Percentiles rank a stretch among this genome's conserved stretches.
phyloP scores from a whole-genome alignment of 2,329 filamentous ascomycete species.

The Aspergillus quadrilineatus region DNA sequence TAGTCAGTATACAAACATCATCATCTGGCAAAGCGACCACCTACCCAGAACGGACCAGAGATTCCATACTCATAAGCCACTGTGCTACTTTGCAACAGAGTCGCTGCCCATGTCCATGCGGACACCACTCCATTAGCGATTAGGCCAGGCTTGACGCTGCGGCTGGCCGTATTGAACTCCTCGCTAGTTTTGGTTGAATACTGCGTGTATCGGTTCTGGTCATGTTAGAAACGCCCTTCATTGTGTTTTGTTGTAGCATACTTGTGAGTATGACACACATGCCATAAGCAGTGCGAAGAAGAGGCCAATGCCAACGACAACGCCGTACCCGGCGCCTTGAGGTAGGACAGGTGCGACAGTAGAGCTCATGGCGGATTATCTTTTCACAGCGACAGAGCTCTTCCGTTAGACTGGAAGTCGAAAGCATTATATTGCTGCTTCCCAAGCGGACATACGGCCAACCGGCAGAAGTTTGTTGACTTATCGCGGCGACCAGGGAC shows the following conservation, averaged over 20 bases:
- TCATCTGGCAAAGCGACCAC: not conserved
- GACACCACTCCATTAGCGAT: constrained; percentile 50
- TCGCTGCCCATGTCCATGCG: constrained; percentile 53
- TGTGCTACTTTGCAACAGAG: constrained; percentile 43
- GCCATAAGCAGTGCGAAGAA: constrained; percentile 7
- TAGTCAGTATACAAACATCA: not conserved
- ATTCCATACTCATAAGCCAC: constrained; percentile 46
- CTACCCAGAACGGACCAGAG: constrained; percentile 41
- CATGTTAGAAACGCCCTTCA: too few species aligned
- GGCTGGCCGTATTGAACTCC: constrained; percentile 51
- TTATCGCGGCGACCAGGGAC: too few species aligned
- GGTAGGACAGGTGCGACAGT: not conserved
- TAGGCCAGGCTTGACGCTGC: constrained; percentile 39
- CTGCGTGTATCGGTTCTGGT: constrained; percentile 39
- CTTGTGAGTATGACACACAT: not conserved
- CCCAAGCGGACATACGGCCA: too few species aligned
- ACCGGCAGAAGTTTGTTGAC: too few species aligned
- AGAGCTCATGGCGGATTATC: not conserved
- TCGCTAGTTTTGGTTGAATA: constrained; percentile 42
- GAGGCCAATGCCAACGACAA: constrained; percentile 4
- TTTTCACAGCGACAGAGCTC: not conserved
- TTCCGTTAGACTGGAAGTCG: not conserved
- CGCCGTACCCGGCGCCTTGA: constrained; percentile 7
- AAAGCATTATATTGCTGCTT: too few species aligned
- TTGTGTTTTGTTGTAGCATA: not conserved